These are phyloP conservation scores for Nothomitra cinnamomea DNA, from an alignment of 2,329 filamentous ascomycete genomes.

Conservation along the genomic window DNA sequence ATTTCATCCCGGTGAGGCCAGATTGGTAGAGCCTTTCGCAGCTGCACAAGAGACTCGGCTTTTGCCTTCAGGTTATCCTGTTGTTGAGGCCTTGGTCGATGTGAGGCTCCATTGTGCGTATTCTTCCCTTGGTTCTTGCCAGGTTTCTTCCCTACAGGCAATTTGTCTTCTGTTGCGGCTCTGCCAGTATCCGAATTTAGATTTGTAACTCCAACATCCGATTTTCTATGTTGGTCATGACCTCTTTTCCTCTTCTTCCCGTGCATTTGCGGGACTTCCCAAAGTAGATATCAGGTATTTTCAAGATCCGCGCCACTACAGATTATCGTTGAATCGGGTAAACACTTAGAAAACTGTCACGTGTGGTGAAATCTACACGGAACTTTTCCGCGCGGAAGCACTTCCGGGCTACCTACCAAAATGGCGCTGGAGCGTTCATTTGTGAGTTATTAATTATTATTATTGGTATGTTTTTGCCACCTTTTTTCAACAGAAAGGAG, in stretches of 20 bases:
- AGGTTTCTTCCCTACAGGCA: neutral
- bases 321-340: too few relatives aligned
- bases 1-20: slow-evolving; percentile 61
- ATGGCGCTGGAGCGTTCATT: too few relatives aligned
- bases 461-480: too few relatives aligned
- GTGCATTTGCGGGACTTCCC: too few relatives aligned
- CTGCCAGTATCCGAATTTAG: neutral
- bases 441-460: too few relatives aligned
- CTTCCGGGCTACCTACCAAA: too few relatives aligned
- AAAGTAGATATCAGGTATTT: too few relatives aligned
- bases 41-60: slow-evolving; percentile 28
- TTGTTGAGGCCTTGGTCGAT: neutral
- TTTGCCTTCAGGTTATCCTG: slow-evolving; percentile 21
- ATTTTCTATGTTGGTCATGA: neutral
- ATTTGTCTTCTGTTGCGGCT: neutral
- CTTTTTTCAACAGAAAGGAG: too few relatives aligned
- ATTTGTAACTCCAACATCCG: neutral
- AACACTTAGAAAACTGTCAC: too few relatives aligned
- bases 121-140: neutral
- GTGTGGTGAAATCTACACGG: too few relatives aligned
- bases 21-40: slow-evolving; percentile 59
- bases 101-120: neutral
- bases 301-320: too few relatives aligned
- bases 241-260: slow-evolving; percentile 3
- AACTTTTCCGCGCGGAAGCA: too few relatives aligned